A percentile compares a stretch with the other conserved stretches of the same genome.
Evolutionary conservation across 208 protist genomes (phyloP).

Genomic region (Tritrichomonas musculus): DNA sequence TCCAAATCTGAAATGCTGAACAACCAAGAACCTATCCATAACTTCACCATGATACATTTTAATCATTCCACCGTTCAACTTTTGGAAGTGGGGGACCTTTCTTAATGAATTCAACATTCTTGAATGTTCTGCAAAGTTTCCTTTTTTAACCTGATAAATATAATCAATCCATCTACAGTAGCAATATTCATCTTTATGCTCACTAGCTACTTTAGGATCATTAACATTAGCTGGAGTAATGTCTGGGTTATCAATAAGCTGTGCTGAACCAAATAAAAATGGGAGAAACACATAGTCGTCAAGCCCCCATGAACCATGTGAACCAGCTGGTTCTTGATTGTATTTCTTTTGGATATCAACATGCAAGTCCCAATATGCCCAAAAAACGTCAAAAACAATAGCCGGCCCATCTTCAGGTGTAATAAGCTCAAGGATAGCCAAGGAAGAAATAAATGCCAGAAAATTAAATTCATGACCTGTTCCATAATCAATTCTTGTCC

Average conservation of each 20-base stretch:
- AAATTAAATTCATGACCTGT: conserved; percentile 96
- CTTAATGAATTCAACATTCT: background rate
- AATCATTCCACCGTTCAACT: conserved; percentile 48
- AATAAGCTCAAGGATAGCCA: conserved; percentile 58
- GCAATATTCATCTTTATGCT: background rate
- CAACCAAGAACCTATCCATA: conserved; percentile 50
- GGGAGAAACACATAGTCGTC: conserved; percentile 98
- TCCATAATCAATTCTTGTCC: conserved; percentile 91
- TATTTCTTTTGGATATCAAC: conserved; percentile 59
- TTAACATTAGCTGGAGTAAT: conserved; percentile 25
- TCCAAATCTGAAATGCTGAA: conserved; percentile 57
- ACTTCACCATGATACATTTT: conserved; percentile 55
- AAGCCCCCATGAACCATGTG: conserved; percentile 92
- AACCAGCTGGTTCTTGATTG: conserved; percentile 80
- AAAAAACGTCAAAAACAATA: conserved; percentile 37
- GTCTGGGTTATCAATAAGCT: conserved; percentile 64
- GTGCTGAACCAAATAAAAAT: conserved; percentile 84
- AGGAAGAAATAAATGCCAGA: conserved; percentile 74
- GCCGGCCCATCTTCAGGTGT: conserved; percentile 25
- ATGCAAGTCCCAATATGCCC: conserved; percentile 59
- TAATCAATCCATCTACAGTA: conserved; percentile 29
- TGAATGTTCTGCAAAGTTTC: conserved; percentile 33
- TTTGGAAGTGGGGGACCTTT: conserved; percentile 39
- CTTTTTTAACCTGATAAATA: conserved; percentile 18
- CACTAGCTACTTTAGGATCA: background rate